Conservation (phyloP, 2,329 filamentous ascomycete species). For the Chaetomium globosum region DNA sequence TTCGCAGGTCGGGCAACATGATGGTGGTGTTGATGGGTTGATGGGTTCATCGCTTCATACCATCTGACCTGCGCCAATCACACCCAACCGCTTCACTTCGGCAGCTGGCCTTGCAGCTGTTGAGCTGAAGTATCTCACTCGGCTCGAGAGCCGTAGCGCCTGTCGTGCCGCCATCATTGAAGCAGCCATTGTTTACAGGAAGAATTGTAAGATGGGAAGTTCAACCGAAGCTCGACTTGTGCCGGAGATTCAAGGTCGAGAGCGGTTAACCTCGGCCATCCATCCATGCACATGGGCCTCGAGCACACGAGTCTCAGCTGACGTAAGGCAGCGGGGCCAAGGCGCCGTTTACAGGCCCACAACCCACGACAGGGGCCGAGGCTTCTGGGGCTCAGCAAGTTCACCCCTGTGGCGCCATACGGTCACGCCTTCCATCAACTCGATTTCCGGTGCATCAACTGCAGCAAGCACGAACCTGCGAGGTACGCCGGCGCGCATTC, state of each 20-base stretch:
- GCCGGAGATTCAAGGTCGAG: neutral
- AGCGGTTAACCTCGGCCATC: constrained; percentile 25
- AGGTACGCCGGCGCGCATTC: too few relatives aligned
- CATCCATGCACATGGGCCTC: neutral
- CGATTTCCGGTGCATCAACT: neutral
- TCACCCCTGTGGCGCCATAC: too few relatives aligned
- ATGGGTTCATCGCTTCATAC: constrained; percentile 52
- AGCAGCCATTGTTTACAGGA: constrained; percentile 29
- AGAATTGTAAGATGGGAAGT: neutral
- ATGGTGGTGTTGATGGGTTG: too few relatives aligned
- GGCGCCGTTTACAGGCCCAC: neutral
- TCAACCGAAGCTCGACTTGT: constrained; percentile 7
- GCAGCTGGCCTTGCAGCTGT: constrained; percentile 58
- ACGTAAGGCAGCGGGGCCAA: constrained; percentile 12
- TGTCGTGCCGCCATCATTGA: constrained; percentile 31
- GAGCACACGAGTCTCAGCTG: neutral
- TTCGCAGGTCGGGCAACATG: neutral
- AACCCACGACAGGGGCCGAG: neutral
- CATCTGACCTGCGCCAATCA: constrained; percentile 96
- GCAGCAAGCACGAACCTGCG: too few relatives aligned
- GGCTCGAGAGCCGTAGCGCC: constrained; percentile 43
- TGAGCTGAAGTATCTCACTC: constrained; percentile 68
- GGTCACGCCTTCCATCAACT: too few relatives aligned
- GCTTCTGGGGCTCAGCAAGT: neutral
- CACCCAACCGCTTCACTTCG: constrained; percentile 83